Evolutionary conservation across 768 basidiomycete genomes (phyloP), one percentile per base, ranked within the genome.

Genomic region (Xanthoconium purpureum): DNA sequence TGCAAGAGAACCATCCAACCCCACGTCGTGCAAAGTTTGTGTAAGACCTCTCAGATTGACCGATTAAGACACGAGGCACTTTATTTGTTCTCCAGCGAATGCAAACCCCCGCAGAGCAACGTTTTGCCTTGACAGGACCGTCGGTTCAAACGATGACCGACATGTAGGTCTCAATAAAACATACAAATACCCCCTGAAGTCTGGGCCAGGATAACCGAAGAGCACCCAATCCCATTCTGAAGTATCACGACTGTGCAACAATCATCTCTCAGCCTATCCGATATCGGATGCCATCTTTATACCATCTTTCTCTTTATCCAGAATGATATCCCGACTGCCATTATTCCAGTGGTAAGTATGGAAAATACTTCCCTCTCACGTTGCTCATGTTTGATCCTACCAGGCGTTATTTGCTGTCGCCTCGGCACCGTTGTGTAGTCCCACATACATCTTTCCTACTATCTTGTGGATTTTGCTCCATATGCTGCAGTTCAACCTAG

Each of bases 391-490:
- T 18, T 48, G 30, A 5, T 38, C 29, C 24, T 39, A 24, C 29
- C 18, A 77, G 76, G 70, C 68, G 6, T 47, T 75, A 7, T 73
- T 76, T 51, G 65, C 75, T 1, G 32, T 61, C 18, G 69, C 66
- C 29, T 65, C 75, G 0, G 74, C 75, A 6, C 74, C 77, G 2
- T 43, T 74, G 2, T 57, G 55, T 37, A 62, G 57, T 29, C 44
- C 64, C 6, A 38, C 57, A 5, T 57, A 48, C 2, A 20, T 73
- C 11, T 14, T 65, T 11, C 66, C 75, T 24, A 63, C 72, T 3
- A 53, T 77, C 3, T 50, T 73, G 13, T 81, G 80, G 80, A 68
- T 78, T 38, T 81, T 74, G 75, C 50, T 75, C 2, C 80, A 81
- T 46, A 69, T 79, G 13, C 64, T 81, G 4, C 77, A 77, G 43